phyloP scores from a whole-genome alignment of 352 stramenopile species.

The Globisporangium alternatum region DNA sequence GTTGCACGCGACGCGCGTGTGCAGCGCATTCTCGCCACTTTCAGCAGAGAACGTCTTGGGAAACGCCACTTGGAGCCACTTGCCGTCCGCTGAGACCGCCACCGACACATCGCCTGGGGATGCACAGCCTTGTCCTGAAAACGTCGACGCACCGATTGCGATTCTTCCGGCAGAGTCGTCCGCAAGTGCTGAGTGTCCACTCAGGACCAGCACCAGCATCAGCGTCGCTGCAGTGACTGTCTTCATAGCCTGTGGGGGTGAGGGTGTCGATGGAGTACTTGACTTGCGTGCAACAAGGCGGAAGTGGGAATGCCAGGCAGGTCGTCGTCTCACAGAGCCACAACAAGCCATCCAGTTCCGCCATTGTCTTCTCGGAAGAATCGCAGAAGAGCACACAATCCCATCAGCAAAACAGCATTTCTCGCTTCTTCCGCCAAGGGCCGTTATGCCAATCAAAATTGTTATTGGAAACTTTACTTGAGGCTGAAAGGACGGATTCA shows the following conservation, averaged over 20 bases:
- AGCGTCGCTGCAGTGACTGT: background rate
- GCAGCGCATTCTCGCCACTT: background rate
- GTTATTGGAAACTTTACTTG: no score
- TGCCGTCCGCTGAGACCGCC: slow-evolving; percentile 5
- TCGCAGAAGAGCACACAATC: background rate
- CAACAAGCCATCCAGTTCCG: background rate
- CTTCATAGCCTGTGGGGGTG: background rate
- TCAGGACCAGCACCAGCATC: background rate
- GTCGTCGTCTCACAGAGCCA: background rate
- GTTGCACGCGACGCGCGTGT: slow-evolving; percentile 14
- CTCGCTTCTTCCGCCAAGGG: background rate
- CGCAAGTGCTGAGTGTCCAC: background rate
- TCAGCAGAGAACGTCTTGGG: slow-evolving; percentile 3
- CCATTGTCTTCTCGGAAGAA: background rate
- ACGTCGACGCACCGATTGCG: slow-evolving; percentile 5
- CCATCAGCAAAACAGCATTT: background rate
- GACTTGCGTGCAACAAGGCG: background rate
- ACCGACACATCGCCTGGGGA: background rate
- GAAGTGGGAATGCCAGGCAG: background rate
- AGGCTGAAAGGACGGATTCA: background rate
- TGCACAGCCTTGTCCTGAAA: slow-evolving; percentile 10
- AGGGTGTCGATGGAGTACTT: background rate
- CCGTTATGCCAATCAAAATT: background rate
- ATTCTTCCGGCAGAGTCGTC: background rate
- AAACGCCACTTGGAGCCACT: slow-evolving; percentile 8